Percentiles rank a stretch among this genome's conserved stretches.
Evolutionary conservation across 2,329 filamentous ascomycete genomes (phyloP).

Genomic region (Microdochium nivale): DNA sequence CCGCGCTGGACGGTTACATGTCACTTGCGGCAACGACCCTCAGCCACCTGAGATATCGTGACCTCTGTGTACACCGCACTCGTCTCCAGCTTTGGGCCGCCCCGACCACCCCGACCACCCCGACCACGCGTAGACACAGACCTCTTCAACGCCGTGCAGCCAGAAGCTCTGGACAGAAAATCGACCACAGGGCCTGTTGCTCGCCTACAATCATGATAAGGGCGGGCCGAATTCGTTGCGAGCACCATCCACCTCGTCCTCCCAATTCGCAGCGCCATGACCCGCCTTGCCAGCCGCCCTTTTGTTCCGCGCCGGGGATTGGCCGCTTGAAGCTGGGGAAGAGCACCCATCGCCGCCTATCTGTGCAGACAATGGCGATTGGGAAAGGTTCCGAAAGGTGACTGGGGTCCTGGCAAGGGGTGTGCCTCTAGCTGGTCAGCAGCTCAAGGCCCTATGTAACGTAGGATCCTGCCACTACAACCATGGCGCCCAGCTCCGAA

Average conservation of each 20-base stretch:
- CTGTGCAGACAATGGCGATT: no score
- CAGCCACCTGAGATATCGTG: no score
- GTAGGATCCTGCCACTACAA: not conserved
- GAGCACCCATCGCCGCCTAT: not conserved
- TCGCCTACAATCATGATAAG: slow-evolving; percentile 1
- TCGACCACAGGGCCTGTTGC: no score
- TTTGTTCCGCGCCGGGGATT: slow-evolving; percentile 7
- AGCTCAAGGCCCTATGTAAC: not conserved
- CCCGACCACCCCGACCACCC: no score
- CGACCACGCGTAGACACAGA: no score
- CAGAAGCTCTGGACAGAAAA: no score
- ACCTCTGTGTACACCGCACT: no score
- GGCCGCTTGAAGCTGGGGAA: slow-evolving; percentile 6
- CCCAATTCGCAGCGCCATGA: slow-evolving; percentile 4
- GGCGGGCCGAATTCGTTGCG: slow-evolving; percentile 3
- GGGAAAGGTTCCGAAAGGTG: no score
- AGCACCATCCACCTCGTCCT: not conserved
- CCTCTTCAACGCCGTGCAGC: no score
- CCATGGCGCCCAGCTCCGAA: not conserved
- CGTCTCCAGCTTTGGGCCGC: no score
- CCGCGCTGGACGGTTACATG: no score
- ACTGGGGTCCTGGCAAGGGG: not conserved
- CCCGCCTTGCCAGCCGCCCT: slow-evolving; percentile 4
- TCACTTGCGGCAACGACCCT: no score
- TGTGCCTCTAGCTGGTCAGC: not conserved